Conservation (phyloP, 225 moss, liverwort and hornwort genomes). For the Climacium dendroides region DNA sequence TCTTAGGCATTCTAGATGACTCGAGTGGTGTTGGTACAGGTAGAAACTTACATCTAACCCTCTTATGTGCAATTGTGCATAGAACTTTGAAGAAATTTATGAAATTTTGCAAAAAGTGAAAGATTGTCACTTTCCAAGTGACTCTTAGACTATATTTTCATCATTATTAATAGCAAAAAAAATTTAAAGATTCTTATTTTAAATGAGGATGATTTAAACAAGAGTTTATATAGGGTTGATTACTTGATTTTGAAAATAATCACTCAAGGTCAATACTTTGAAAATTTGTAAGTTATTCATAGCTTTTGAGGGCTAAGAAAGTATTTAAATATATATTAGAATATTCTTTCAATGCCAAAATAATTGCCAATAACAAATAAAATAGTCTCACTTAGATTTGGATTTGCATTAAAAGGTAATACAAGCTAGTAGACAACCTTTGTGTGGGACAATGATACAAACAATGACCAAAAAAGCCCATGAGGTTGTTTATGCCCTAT, state of each 20-base stretch:
- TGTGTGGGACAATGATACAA: neutral
- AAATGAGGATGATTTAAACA: neutral
- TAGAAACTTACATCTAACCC: neutral
- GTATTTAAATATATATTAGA: no score
- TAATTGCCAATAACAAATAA: neutral
- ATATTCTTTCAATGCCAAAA: neutral
- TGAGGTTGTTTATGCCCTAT: neutral
- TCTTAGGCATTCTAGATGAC: conserved; percentile 14
- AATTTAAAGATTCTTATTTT: neutral
- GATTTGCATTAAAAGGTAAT: neutral
- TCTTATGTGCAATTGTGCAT: neutral
- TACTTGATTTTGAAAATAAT: neutral
- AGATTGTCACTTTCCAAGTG: neutral
- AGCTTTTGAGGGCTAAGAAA: no score
- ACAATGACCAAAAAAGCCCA: neutral
- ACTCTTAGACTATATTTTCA: neutral
- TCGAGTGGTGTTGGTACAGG: conserved; percentile 22
- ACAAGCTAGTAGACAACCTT: neutral
- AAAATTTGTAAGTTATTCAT: neutral
- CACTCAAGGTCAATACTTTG: neutral
- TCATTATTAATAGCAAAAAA: neutral
- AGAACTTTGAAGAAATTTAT: neutral
- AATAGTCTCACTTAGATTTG: neutral
- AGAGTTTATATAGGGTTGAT: neutral
- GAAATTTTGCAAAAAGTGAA: neutral